Evolutionary conservation across 2,329 filamentous ascomycete species (phyloP).

Genomic region (Phyllosticta citriasiana): DNA sequence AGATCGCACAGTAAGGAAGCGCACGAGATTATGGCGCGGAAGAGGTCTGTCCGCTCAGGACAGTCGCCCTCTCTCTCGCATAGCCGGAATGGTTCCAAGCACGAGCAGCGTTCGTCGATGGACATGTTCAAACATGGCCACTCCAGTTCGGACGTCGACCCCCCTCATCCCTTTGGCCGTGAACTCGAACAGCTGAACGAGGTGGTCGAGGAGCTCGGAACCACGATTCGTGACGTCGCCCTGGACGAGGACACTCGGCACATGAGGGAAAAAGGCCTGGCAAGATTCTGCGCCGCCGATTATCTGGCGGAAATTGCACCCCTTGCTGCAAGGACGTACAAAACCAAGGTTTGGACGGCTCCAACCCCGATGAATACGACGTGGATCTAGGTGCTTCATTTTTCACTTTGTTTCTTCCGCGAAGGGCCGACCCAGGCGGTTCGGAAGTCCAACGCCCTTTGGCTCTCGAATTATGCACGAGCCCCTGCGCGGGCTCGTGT

Average conservation of each 20-base stretch:
- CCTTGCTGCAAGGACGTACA: constrained; percentile 29
- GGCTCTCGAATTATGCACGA: background rate
- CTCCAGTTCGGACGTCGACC: constrained; percentile 24
- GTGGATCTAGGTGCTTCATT: constrained; percentile 6
- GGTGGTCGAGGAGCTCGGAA: constrained; percentile 76
- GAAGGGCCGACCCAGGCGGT: background rate
- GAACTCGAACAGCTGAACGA: constrained; percentile 90
- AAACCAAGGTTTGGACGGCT: background rate
- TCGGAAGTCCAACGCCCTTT: background rate
- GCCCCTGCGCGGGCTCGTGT: background rate
- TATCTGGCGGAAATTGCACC: constrained; percentile 74
- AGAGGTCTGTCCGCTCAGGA: constrained; percentile 48
- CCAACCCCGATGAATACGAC: constrained; percentile 8
- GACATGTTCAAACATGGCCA: constrained; percentile 31
- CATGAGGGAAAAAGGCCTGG: constrained; percentile 59
- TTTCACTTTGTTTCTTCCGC: background rate
- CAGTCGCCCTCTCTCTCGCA: constrained; percentile 22
- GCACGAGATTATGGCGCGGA: constrained; percentile 63
- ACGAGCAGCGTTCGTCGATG: constrained; percentile 42
- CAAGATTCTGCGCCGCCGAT: constrained; percentile 66
- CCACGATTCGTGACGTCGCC: constrained; percentile 47
- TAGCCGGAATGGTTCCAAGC: constrained; percentile 46
- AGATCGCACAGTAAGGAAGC: constrained; percentile 84
- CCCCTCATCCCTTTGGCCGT: constrained; percentile 68
- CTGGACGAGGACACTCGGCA: constrained; percentile 65